These are phyloP conservation scores for Apostasia ramifera DNA, from an alignment of 106 monocot species.

Conservation along the genomic window DNA sequence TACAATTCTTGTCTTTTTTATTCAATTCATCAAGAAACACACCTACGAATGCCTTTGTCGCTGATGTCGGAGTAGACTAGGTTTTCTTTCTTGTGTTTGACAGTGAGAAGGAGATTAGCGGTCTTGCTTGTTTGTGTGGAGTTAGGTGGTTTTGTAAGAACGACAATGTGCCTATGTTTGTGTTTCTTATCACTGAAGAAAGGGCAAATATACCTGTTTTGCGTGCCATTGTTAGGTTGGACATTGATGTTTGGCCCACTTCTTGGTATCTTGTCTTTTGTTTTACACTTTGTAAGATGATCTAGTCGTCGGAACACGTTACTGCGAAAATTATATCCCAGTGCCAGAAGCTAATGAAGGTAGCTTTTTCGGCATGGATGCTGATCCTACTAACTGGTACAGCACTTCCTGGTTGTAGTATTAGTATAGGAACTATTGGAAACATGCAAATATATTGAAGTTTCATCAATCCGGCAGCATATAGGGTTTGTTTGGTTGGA, in stretches of 20 bases:
- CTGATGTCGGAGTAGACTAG: background rate
- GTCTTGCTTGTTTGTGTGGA: background rate
- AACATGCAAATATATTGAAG: too few relatives aligned
- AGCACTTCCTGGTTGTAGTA: too few relatives aligned
- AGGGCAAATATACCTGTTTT: background rate
- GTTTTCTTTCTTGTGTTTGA: slow-evolving; percentile 2
- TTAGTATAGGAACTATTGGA: too few relatives aligned
- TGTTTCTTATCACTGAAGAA: background rate
- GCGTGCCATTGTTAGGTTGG: background rate
- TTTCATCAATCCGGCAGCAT: too few relatives aligned
- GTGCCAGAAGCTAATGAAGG: too few relatives aligned
- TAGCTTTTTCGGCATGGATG: too few relatives aligned
- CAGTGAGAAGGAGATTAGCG: background rate
- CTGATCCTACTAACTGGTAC: too few relatives aligned
- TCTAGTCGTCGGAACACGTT: too few relatives aligned
- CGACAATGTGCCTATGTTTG: background rate
- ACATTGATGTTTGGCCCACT: background rate
- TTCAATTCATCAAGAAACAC: background rate
- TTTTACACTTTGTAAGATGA: too few relatives aligned
- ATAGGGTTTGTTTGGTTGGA: too few relatives aligned
- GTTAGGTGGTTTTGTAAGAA: background rate
- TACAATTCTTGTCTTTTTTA: background rate
- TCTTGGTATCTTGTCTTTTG: too few relatives aligned
- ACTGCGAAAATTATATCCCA: too few relatives aligned
- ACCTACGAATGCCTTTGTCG: background rate